phyloP scores from a whole-genome alignment of 1,139 yeast genomes.

The Kluyveromyces sp. region DNA sequence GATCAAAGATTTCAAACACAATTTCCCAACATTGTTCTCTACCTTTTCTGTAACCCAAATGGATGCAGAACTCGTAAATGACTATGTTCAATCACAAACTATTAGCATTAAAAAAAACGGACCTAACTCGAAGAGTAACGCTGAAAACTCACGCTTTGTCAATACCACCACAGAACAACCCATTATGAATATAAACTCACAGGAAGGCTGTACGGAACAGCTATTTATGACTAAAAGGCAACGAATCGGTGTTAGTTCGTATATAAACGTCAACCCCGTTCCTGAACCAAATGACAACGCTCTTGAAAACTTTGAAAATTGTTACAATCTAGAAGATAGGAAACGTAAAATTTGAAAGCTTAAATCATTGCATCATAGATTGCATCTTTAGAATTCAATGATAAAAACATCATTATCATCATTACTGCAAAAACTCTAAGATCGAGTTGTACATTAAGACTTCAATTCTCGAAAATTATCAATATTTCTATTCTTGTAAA shows the following conservation, averaged over 20 bases:
- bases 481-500: too few species aligned
- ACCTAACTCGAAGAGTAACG: neutral
- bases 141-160: neutral
- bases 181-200: too few species aligned
- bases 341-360: neutral
- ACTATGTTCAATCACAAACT: constrained; percentile 1
- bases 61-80: constrained; percentile 6
- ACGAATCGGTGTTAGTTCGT: neutral
- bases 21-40: constrained; percentile 22
- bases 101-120: neutral
- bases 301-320: constrained; percentile 1
- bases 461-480: too few species aligned
- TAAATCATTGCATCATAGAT: too few species aligned
- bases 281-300: neutral
- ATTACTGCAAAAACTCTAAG: too few species aligned
- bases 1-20: constrained; percentile 20
- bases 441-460: too few species aligned
- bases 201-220: constrained; percentile 3
- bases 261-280: neutral
- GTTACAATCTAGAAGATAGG: constrained; percentile 2
- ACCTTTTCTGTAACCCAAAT: neutral
- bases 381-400: too few species aligned
- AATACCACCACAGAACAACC: neutral
- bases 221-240: constrained; percentile 1
- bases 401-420: too few species aligned